Percentiles rank a stretch among this genome's conserved stretches.
These are phyloP conservation scores for Yamadazyma nakazawae DNA, from an alignment of 805 yeast species.

Conservation along the genomic window DNA sequence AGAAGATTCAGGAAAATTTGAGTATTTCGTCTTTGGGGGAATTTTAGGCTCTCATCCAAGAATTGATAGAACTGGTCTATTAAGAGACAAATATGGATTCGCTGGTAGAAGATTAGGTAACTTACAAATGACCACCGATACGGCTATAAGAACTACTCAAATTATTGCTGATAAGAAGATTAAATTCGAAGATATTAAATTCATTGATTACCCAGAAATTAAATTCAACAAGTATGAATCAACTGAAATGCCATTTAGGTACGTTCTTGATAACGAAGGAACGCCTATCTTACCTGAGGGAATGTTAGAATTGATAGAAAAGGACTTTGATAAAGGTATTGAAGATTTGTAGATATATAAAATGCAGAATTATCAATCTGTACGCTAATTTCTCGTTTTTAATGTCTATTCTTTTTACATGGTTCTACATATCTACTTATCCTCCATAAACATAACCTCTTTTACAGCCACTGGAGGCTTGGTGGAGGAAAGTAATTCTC, in stretches of 20 bases:
- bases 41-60: slow-evolving; percentile 93
- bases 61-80: slow-evolving; percentile 89
- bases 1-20: slow-evolving; percentile 60
- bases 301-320: slow-evolving; percentile 80
- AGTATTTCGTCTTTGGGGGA: slow-evolving; percentile 94
- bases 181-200: slow-evolving; percentile 68
- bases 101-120: slow-evolving; percentile 83
- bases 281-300: slow-evolving; percentile 89
- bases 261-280: slow-evolving; percentile 59
- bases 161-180: slow-evolving; percentile 59
- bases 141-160: slow-evolving; percentile 92
- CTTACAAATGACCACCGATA: slow-evolving; percentile 96
- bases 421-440: background rate
- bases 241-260: slow-evolving; percentile 97
- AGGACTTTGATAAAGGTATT: slow-evolving; percentile 79
- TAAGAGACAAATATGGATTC: slow-evolving; percentile 76
- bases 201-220: slow-evolving; percentile 92
- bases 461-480: slow-evolving; percentile 24
- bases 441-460: slow-evolving; percentile 25
- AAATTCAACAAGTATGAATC: slow-evolving; percentile 85
- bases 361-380: background rate
- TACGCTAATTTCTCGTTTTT: too few relatives aligned
- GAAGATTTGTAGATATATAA: slow-evolving; percentile 54
- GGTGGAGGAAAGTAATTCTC: slow-evolving; percentile 43
- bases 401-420: too few relatives aligned